These are phyloP conservation scores for Litsea cubeba DNA, from an alignment of 164 flowering plant species.

Conservation along the genomic window DNA sequence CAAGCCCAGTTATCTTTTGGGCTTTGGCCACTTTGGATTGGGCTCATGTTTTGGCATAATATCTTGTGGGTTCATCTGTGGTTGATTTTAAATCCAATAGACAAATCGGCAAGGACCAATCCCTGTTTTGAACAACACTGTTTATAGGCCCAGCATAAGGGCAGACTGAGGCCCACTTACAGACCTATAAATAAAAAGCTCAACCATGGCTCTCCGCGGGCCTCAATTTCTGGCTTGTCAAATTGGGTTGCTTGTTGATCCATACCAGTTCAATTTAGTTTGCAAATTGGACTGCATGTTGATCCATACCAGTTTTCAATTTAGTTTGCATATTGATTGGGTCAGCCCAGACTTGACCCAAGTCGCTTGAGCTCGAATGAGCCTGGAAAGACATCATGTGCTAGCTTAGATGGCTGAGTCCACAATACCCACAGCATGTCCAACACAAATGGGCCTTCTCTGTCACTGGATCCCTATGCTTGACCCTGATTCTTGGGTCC, in stretches of 20 bases:
- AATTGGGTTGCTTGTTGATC: too few relatives aligned
- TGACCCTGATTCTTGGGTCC: background rate
- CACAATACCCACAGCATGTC: slow-evolving; percentile 4
- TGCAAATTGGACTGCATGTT: too few relatives aligned
- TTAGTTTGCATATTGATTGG: background rate
- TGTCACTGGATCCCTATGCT: background rate
- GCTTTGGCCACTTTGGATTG: background rate
- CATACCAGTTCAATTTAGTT: too few relatives aligned
- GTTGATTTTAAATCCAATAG: too few relatives aligned
- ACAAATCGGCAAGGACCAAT: too few relatives aligned
- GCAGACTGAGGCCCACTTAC: too few relatives aligned
- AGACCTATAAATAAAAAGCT: too few relatives aligned
- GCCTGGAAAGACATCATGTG: background rate
- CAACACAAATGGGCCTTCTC: background rate
- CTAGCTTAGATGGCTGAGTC: background rate
- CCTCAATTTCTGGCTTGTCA: too few relatives aligned
- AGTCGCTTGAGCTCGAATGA: background rate
- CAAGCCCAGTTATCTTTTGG: background rate
- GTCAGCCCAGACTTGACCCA: background rate
- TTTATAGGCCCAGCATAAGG: too few relatives aligned
- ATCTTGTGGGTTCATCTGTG: too few relatives aligned
- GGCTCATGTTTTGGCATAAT: background rate
- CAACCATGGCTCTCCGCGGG: too few relatives aligned
- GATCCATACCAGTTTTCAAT: background rate
- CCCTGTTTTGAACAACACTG: too few relatives aligned